Percentiles rank a stretch among this genome's conserved stretches.
Conservation (phyloP, 1,284 basidiomycete genomes). For the Ustilago crameri region DNA sequence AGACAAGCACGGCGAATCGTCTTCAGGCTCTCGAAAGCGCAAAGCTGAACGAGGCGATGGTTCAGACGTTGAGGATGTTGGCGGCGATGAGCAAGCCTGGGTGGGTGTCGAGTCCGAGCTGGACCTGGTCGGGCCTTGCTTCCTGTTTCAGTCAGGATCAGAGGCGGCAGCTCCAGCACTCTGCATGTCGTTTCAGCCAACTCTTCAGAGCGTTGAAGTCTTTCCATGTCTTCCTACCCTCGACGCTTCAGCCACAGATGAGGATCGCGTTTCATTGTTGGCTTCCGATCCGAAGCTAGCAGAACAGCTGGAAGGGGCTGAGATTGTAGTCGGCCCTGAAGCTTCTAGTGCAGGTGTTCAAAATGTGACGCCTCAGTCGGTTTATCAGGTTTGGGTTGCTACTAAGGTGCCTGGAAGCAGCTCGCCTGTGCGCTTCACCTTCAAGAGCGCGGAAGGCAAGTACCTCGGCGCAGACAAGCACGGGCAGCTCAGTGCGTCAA, state of each 20-base stretch:
- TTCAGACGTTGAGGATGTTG: slow-evolving; percentile 53
- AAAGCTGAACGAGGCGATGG: slow-evolving; percentile 13
- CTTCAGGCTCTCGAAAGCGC: slow-evolving; percentile 21
- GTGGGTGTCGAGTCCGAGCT: slow-evolving; percentile 34
- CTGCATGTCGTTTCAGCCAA: slow-evolving; percentile 38
- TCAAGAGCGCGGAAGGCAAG: slow-evolving; percentile 58
- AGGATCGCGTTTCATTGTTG: slow-evolving; percentile 17
- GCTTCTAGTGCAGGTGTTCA: not conserved
- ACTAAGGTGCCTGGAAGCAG: slow-evolving; percentile 40
- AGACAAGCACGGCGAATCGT: slow-evolving; percentile 17
- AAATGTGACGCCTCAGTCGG: slow-evolving; percentile 42
- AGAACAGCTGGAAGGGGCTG: slow-evolving; percentile 36
- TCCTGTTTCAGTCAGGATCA: slow-evolving; percentile 24
- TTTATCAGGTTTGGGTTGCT: slow-evolving; percentile 63
- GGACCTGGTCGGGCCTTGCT: slow-evolving; percentile 49
- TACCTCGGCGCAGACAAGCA: slow-evolving; percentile 53
- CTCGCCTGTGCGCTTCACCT: slow-evolving; percentile 41
- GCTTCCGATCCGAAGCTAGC: slow-evolving; percentile 32
- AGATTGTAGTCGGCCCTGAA: slow-evolving; percentile 21
- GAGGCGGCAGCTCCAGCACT: slow-evolving; percentile 2
- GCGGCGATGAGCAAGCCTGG: slow-evolving; percentile 58
- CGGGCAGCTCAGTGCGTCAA: slow-evolving; percentile 40
- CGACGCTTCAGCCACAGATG: slow-evolving; percentile 5
- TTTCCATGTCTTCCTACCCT: slow-evolving; percentile 3
- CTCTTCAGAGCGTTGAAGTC: slow-evolving; percentile 40